Evolutionary conservation across 345 rosid species (phyloP), one percentile per base, ranked within the genome.

Genomic region (Excoecaria cochinchinensis): DNA sequence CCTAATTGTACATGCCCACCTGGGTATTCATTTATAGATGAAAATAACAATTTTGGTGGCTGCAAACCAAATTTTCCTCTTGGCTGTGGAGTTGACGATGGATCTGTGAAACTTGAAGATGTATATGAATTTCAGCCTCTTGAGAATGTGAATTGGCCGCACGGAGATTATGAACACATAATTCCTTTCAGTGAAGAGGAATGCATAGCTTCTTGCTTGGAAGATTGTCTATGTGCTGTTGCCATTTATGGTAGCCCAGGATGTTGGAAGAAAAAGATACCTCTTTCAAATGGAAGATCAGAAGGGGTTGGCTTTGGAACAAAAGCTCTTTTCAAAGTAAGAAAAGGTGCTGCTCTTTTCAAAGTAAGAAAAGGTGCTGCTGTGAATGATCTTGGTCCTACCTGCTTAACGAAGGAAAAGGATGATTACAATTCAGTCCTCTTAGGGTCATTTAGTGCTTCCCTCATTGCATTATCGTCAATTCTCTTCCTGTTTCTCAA

Each of bases 141-240:
- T 19, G 8, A 2, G 1, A 19, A 51, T 36, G 71, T 79, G 1
- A 70, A 80, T 76, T 84, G 84, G 84, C 86, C 86, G 7, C 39
- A 51, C 0, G 40, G 78, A 10, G 86, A 84, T 50, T 84, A 78
- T 69, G 75, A 78, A 25, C 73, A 22, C 12, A 64, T 78, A 55
- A 12, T 21, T 1, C 77, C 81, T 25, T 81, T 64, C 48, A 71
- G 51, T 3, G 77, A 79, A 76, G 77, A 2, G 1, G 51, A 73
- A 21, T 84, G 87, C 60, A 71, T 31, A n/a, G 62, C 15, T 25
- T 71, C 82, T 25, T 84, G 87, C 80, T 70, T 81, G 77, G 68
- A 31, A 0, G 87, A 81, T 65, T 84, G 85, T 56, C 38, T 71
- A 46, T 84, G 87, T 71, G 79, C 70, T 19, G 85, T 79, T 19